Evolutionary conservation across 2,329 filamentous ascomycete genomes (phyloP).

Genomic region (Apiospora marii): DNA sequence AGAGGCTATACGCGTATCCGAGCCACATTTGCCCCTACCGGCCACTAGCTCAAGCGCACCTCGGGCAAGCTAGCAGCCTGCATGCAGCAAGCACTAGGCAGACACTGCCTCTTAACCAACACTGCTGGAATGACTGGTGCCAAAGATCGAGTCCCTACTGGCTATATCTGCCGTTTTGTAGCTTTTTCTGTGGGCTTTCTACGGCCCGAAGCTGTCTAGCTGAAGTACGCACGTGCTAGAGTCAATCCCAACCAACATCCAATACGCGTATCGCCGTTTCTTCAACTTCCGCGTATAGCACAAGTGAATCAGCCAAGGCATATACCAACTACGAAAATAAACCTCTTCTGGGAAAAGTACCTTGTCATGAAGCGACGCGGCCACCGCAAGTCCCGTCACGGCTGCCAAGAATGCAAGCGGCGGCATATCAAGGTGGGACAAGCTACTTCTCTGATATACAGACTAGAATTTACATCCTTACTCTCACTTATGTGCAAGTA

Average conservation of each 20-base stretch:
- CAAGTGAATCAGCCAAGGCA: neutral
- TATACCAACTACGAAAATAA: neutral
- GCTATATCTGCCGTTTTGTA: neutral
- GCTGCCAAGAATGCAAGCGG: conserved; percentile 43
- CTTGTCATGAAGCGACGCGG: conserved; percentile 33
- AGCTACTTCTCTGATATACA: neutral
- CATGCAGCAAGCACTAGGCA: neutral
- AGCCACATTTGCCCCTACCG: neutral
- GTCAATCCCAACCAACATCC: neutral
- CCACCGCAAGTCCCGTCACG: conserved; percentile 44
- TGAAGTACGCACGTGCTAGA: neutral
- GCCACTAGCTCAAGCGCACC: neutral
- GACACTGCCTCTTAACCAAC: too few species aligned
- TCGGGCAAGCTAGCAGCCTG: neutral
- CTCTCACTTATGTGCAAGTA: conserved; percentile 15
- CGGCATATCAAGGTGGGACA: conserved; percentile 43
- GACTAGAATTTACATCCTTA: neutral
- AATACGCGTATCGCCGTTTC: neutral
- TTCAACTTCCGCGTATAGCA: neutral
- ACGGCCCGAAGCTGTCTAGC: neutral
- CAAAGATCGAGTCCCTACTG: neutral
- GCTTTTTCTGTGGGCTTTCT: neutral
- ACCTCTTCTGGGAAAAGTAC: neutral
- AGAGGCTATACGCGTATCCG: neutral
- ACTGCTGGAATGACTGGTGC: neutral